These are phyloP conservation scores for Calocera cornea DNA, from an alignment of 768 basidiomycete genomes.

Conservation along the genomic window DNA sequence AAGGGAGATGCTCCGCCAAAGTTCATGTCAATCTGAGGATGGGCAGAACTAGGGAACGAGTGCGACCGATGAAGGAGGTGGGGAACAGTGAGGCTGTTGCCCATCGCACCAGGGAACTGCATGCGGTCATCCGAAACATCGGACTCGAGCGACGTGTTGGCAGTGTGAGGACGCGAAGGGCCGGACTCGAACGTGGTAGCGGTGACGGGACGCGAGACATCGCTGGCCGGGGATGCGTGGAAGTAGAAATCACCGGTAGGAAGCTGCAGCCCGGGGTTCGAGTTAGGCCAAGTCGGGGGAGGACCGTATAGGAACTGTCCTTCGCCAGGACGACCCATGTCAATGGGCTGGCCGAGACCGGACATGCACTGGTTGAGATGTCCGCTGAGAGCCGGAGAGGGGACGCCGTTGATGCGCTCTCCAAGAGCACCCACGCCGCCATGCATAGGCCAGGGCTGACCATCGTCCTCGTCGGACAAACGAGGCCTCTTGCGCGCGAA, in stretches of 20 bases:
- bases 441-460: background rate
- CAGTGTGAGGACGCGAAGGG: conserved; percentile 1
- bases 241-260: conserved; percentile 1
- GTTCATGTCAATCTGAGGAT: conserved; percentile 4
- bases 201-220: background rate
- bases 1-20: background rate
- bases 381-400: background rate
- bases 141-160: conserved; percentile 1
- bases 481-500: background rate
- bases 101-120: conserved; percentile 1
- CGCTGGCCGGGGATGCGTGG: background rate
- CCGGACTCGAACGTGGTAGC: background rate
- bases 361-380: conserved; percentile 3
- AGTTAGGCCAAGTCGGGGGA: background rate
- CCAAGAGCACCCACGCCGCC: background rate
- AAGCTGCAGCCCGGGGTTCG: background rate
- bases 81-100: conserved; percentile 5
- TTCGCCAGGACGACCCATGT: background rate
- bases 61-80: background rate
- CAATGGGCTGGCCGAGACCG: background rate
- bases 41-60: background rate
- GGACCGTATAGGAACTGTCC: background rate
- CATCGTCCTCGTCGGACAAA: conserved; percentile 1
- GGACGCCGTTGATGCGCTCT: conserved; percentile 1
- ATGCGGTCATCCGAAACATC: conserved; percentile 1